Evolutionary conservation across 352 stramenopile genomes (phyloP).

Genomic region (Phytopythium vexans): DNA sequence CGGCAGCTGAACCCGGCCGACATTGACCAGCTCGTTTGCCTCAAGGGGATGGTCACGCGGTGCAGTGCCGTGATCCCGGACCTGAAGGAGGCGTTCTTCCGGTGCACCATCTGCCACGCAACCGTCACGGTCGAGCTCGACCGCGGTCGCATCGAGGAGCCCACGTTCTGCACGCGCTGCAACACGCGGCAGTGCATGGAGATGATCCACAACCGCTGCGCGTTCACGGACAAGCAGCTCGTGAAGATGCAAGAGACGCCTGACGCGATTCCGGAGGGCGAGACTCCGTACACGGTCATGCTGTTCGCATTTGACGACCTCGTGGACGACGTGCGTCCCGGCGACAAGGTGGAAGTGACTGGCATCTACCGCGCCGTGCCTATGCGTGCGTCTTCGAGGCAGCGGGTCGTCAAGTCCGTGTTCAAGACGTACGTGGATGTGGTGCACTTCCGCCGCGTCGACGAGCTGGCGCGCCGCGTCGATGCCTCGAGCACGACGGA

Average conservation of each 20-base stretch:
- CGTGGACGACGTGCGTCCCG: constrained; percentile 95
- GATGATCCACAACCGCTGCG: constrained; percentile 97
- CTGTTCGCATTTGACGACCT: constrained; percentile 99
- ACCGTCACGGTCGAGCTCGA: constrained; percentile 92
- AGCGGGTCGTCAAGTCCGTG: constrained; percentile 94
- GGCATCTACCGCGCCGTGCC: constrained; percentile 97
- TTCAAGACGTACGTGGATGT: constrained; percentile 99
- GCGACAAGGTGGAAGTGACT: constrained; percentile 96
- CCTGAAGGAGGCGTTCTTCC: constrained; percentile 97
- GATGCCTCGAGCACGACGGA: constrained; percentile 19
- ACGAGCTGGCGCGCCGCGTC: constrained; percentile 58
- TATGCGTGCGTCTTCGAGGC: constrained; percentile 91
- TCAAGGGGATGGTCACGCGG: constrained; percentile 98
- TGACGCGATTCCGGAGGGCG: constrained; percentile 96
- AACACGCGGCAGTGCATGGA: constrained; percentile 91
- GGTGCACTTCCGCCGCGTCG: constrained; percentile 95
- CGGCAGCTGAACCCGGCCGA: constrained; percentile 95
- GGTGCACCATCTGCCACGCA: constrained; percentile 92
- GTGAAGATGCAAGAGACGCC: constrained; percentile 98
- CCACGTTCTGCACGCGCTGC: constrained; percentile 87
- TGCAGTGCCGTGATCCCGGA: constrained; percentile 97
- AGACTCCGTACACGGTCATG: constrained; percentile 97
- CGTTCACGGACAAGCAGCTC: constrained; percentile 99
- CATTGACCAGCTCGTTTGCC: constrained; percentile 96
- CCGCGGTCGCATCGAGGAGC: constrained; percentile 95